Evolutionary conservation across 352 stramenopile genomes (phyloP).

Genomic region (Sclerospora graminicola): DNA sequence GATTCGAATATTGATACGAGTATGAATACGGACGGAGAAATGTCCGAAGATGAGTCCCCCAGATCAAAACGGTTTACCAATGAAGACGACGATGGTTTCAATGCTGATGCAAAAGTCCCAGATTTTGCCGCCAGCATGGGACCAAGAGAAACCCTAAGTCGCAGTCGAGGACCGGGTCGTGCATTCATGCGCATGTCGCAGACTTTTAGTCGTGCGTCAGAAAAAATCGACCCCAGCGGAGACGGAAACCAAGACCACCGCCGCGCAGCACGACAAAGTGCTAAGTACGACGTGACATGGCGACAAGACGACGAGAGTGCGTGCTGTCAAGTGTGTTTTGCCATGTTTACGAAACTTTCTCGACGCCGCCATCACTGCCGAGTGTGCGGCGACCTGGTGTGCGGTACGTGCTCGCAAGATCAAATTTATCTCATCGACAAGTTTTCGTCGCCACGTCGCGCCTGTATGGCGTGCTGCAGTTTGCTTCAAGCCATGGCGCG

Average conservation of each 20-base stretch:
- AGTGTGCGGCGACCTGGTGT: constrained; percentile 70
- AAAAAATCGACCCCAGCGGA: constrained; percentile 11
- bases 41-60: constrained; percentile 19
- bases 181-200: constrained; percentile 16
- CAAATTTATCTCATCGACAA: constrained; percentile 39
- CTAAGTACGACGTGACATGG: constrained; percentile 72
- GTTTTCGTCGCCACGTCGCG: constrained; percentile 43
- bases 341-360: constrained; percentile 63
- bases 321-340: constrained; percentile 61
- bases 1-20: constrained; percentile 3
- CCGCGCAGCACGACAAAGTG: constrained; percentile 18
- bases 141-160: constrained; percentile 5
- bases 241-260: constrained; percentile 4
- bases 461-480: constrained; percentile 48
- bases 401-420: constrained; percentile 57
- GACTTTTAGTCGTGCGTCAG: constrained; percentile 20
- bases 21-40: constrained; percentile 16
- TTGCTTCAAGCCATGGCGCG: constrained; percentile 49
- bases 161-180: constrained; percentile 7
- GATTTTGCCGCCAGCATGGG: constrained; percentile 24
- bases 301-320: constrained; percentile 39
- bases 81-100: constrained; percentile 10
- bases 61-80: not conserved
- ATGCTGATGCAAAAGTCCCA: constrained; percentile 6
- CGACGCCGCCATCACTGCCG: constrained; percentile 72